phyloP scores from a whole-genome alignment of 1,284 basidiomycete genomes.

The Lignosus rhinocerotis region DNA sequence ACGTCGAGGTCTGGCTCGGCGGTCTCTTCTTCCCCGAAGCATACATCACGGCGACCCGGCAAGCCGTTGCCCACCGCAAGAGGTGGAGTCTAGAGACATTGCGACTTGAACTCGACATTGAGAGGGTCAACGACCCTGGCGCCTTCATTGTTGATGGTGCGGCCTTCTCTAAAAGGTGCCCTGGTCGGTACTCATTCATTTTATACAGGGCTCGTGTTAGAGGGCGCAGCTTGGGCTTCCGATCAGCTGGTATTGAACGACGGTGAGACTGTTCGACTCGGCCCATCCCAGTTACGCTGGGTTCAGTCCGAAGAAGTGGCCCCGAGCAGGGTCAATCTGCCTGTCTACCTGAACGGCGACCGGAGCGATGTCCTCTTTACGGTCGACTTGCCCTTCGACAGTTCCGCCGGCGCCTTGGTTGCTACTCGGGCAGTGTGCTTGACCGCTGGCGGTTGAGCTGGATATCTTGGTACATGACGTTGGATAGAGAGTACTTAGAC shows the following conservation, averaged over 20 bases:
- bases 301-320: conserved; percentile 60
- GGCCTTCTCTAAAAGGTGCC: conserved; percentile 23
- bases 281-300: conserved; percentile 84
- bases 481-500: conserved; percentile 14
- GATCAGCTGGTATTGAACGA: conserved; percentile 78
- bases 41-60: conserved; percentile 91
- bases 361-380: conserved; percentile 89
- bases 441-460: conserved; percentile 50
- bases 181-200: not conserved
- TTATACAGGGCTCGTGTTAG: conserved; percentile 72
- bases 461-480: not conserved
- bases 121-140: conserved; percentile 69
- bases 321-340: conserved; percentile 66
- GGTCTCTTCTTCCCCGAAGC: conserved; percentile 95
- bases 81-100: conserved; percentile 92
- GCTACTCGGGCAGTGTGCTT: conserved; percentile 82
- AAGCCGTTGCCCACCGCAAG: conserved; percentile 88
- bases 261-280: conserved; percentile 75
- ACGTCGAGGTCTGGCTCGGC: conserved; percentile 87
- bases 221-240: conserved; percentile 79
- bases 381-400: conserved; percentile 76
- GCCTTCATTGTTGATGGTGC: conserved; percentile 86
- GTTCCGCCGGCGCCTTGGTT: conserved; percentile 61
- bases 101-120: conserved; percentile 76
- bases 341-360: conserved; percentile 91